Evolutionary conservation across 2,329 filamentous ascomycete species (phyloP).

Genomic region (Xylaria sp.): DNA sequence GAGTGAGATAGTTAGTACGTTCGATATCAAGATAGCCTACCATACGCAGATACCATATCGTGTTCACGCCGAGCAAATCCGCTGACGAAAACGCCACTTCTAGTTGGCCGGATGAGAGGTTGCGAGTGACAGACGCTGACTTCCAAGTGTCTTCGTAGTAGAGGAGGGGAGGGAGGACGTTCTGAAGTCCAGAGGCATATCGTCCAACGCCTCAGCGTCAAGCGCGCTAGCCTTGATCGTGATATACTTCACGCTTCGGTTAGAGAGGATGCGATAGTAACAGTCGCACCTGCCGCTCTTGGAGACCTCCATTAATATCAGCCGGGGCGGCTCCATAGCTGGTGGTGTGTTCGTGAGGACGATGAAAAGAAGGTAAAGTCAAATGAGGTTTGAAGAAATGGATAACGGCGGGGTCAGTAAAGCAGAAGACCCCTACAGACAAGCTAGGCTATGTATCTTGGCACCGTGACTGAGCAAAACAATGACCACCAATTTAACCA

Average conservation of each 20-base stretch:
- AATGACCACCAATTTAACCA: too few relatives aligned
- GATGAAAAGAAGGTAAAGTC: not conserved
- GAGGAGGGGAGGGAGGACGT: not conserved
- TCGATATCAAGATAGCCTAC: slow-evolving; percentile 26
- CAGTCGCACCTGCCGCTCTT: not conserved
- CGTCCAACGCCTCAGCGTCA: slow-evolving; percentile 2
- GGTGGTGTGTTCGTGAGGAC: not conserved
- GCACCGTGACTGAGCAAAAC: too few relatives aligned
- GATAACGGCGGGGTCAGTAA: too few relatives aligned
- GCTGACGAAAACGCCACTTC: not conserved
- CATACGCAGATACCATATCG: slow-evolving; percentile 21
- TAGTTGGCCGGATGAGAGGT: slow-evolving; percentile 2
- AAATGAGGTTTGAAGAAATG: not conserved
- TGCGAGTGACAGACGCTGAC: slow-evolving; percentile 1
- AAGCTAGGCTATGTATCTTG: too few relatives aligned
- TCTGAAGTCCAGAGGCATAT: slow-evolving; percentile 12
- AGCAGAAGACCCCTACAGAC: too few relatives aligned
- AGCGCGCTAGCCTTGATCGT: slow-evolving; percentile 2
- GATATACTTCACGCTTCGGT: slow-evolving; percentile 1
- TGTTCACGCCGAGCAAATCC: slow-evolving; percentile 8
- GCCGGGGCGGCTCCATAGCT: slow-evolving; percentile 1
- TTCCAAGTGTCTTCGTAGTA: not conserved
- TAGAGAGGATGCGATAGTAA: slow-evolving; percentile 10
- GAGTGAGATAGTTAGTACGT: slow-evolving; percentile 20
- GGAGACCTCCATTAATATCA: slow-evolving; percentile 4